These are phyloP conservation scores for Omphalotus guepiniiformis DNA, from an alignment of 768 basidiomycete species.

Conservation along the genomic window DNA sequence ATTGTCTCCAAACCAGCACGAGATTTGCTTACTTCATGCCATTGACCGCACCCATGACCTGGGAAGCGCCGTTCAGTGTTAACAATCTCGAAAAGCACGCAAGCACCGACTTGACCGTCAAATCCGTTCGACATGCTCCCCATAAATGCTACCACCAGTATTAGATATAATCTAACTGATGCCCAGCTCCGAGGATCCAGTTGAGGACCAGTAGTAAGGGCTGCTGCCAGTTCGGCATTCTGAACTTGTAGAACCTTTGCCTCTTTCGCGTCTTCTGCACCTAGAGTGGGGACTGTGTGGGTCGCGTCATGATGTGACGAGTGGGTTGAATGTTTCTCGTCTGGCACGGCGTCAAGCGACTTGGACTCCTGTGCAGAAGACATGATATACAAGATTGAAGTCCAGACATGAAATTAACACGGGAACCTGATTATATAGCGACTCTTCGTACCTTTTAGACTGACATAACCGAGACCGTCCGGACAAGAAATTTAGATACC, in stretches of 20 bases:
- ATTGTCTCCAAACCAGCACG: not conserved
- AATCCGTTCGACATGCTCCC: constrained; percentile 44
- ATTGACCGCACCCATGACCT: constrained; percentile 45
- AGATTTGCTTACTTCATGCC: constrained; percentile 36
- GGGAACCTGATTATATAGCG: too few relatives aligned
- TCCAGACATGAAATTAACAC: too few relatives aligned
- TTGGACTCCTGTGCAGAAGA: too few relatives aligned
- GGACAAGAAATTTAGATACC: too few relatives aligned
- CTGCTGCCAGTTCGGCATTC: constrained; percentile 41
- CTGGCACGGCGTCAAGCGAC: too few relatives aligned
- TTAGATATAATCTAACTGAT: constrained; percentile 38
- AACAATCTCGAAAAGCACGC: not conserved
- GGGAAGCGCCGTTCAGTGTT: not conserved
- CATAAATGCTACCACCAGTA: constrained; percentile 41
- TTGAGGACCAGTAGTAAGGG: constrained; percentile 39
- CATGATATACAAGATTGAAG: too few relatives aligned
- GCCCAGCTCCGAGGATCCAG: constrained; percentile 32
- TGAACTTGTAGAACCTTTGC: constrained; percentile 26
- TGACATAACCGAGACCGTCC: too few relatives aligned
- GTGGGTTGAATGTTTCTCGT: too few relatives aligned
- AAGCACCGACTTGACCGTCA: constrained; percentile 32
- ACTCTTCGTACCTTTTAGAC: too few relatives aligned
- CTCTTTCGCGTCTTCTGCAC: constrained; percentile 11
- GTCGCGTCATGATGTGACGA: too few relatives aligned
- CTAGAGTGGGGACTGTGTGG: not conserved